Base-by-base conservation (phyloP, 768 basidiomycete genomes). In the Suillus cothurnatus region DNA sequence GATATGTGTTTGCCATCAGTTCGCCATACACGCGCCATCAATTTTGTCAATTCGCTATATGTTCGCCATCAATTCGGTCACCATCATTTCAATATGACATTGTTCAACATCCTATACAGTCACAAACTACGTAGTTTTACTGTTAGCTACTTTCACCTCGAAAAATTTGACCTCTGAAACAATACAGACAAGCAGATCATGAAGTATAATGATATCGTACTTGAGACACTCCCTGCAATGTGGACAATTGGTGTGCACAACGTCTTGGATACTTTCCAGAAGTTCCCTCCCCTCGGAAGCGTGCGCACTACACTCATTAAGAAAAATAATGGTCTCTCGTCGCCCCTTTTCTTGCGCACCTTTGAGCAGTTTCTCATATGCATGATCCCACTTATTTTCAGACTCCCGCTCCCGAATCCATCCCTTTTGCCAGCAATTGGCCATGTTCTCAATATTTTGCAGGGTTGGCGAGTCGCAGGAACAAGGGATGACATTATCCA, bases 351-450 rank as follows among this genome's bases (percentile, higher is more conserved):
- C 12, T 2, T 12, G 36, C 1, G 47, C 38, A 11, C 1, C 3
- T 0, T 0, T 12, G 3, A 62, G 32, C 8, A 3, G 2, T 4
- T 62, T 21, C 0, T 50, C 1, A 5, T 28, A 62, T 9, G 9
- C 1, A 3, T 23, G 34, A 32, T 32, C 17, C 61, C 61, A 62
- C 12, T 0, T 4, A 3, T 9, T 6, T 19, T 62, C 61, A 0
- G 61, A 38, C 3, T 12, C 61, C 61, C 61, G n/a, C n/a, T n/a
- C n/a, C n/a, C n/a, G n/a, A 62, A 8, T 62, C 28, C n/a, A n/a
- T n/a, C n/a, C n/a, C 15, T 45, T 50, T 11, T 11, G 9, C 36
- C 36, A 36, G 9, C 12, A 11, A 1, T 11, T 6, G 5, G 5
- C 36, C 9, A 11, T 11, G 1, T 2, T 12, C 36, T 36, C 9